Evolutionary conservation across 169 alveolate genomes (phyloP).

Genomic region (Besnoitia besnoiti): DNA sequence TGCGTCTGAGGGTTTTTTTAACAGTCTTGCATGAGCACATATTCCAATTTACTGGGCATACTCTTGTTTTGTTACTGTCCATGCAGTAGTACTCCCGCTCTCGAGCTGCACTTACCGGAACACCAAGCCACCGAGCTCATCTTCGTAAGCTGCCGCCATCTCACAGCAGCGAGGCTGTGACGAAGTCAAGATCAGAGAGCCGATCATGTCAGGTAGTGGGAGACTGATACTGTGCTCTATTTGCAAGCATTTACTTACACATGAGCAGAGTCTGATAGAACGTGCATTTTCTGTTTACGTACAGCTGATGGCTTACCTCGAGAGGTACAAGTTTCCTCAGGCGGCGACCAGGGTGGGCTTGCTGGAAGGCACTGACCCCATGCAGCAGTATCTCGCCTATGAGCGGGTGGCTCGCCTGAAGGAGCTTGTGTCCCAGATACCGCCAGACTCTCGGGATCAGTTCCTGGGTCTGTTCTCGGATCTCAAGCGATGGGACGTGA

Average conservation of each 20-base stretch:
- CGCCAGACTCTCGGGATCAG: background rate
- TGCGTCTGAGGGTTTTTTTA: no score
- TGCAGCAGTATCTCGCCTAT: background rate
- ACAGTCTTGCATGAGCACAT: no score
- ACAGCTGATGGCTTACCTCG: conserved; percentile 34
- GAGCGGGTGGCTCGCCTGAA: background rate
- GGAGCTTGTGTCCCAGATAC: background rate
- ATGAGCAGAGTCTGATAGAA: no score
- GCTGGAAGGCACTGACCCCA: background rate
- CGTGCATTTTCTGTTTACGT: background rate
- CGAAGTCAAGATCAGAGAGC: no score
- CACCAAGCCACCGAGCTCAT: conserved; percentile 11
- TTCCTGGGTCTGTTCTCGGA: background rate
- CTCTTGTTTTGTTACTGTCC: background rate
- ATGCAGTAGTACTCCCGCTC: background rate
- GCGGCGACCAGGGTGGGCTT: background rate
- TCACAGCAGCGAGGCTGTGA: no score
- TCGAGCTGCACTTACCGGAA: background rate
- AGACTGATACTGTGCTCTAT: no score
- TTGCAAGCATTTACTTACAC: no score
- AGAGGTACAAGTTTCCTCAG: background rate
- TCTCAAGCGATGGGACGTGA: background rate
- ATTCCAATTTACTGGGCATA: no score
- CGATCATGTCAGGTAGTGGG: no score
- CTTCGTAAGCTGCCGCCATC: no score